Percentiles rank a stretch among this genome's conserved stretches.
Evolutionary conservation across 2,329 filamentous ascomycete species (phyloP).

Genomic region (Trichothecium sympodiale): DNA sequence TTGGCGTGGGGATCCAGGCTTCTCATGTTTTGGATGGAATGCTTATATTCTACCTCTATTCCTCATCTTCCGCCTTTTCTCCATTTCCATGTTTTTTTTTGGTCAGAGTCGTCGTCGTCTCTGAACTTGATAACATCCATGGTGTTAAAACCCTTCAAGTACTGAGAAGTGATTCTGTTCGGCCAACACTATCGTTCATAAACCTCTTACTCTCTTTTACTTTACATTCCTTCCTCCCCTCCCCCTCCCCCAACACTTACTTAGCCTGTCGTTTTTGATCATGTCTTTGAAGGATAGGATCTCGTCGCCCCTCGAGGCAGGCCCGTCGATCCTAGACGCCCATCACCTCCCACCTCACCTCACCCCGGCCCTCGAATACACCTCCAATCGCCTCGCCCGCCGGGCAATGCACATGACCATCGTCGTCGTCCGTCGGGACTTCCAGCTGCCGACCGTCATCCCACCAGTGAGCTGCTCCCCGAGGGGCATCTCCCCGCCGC

Average conservation of each 20-base stretch:
- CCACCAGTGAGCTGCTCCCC: conserved; percentile 10
- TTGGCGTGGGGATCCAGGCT: too few species aligned
- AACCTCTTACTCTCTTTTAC: neutral
- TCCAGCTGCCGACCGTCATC: conserved; percentile 35
- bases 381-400: conserved; percentile 41
- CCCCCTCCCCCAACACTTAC: too few species aligned
- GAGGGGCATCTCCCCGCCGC: conserved; percentile 13
- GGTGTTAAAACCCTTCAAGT: too few species aligned
- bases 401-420: conserved; percentile 47
- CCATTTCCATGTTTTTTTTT: neutral
- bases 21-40: too few species aligned
- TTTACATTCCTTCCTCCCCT: neutral
- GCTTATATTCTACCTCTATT: too few species aligned
- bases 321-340: conserved; percentile 45
- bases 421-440: conserved; percentile 44
- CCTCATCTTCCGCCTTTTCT: neutral
- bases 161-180: too few species aligned
- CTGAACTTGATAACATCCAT: neutral
- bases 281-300: conserved; percentile 46
- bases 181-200: conserved; percentile 2
- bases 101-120: conserved; percentile 6
- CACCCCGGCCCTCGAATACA: conserved; percentile 45
- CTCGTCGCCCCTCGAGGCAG: conserved; percentile 53
- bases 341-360: conserved; percentile 46
- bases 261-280: neutral